These are phyloP conservation scores for Suillus fuscotomentosus DNA, from an alignment of 768 basidiomycete species.

Conservation along the genomic window DNA sequence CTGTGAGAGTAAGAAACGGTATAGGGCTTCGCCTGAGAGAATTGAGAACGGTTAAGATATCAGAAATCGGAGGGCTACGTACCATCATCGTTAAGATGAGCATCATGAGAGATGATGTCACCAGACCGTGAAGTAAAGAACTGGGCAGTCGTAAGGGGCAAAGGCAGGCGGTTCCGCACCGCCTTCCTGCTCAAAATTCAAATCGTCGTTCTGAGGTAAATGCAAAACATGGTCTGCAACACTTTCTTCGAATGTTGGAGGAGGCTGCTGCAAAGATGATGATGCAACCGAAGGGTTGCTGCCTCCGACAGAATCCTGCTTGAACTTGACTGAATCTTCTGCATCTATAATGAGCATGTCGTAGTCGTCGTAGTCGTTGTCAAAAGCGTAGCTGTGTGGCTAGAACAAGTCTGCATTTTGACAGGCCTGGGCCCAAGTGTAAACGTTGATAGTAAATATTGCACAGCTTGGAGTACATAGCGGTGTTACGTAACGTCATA, in stretches of 20 bases:
- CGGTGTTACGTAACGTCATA: not conserved
- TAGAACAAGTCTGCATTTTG: not conserved
- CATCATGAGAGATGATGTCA: conserved; percentile 67
- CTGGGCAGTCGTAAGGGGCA: conserved; percentile 60
- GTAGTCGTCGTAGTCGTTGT: not conserved
- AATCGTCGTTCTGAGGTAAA: conserved; percentile 20
- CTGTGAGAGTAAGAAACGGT: conserved; percentile 68
- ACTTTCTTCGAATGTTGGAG: conserved; percentile 30
- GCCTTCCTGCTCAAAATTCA: conserved; percentile 23
- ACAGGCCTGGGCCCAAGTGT: not conserved
- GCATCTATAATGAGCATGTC: not conserved
- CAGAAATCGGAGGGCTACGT: conserved; percentile 9
- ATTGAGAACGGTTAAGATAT: conserved; percentile 6
- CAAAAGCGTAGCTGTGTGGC: not conserved
- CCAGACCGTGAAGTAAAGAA: conserved; percentile 48
- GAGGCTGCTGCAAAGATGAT: conserved; percentile 8
- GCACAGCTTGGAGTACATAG: not conserved
- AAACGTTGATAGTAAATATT: not conserved
- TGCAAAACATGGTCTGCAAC: conserved; percentile 21
- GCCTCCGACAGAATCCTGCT: not conserved
- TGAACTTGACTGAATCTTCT: not conserved
- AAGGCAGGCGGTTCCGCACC: conserved; percentile 62
- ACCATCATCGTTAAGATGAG: conserved; percentile 67
- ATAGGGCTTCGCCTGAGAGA: conserved; percentile 61
- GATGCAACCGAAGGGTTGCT: not conserved